Percentiles rank a stretch among this genome's conserved stretches.
These are phyloP conservation scores for Rhizopus arrhizus DNA, from an alignment of 371 early-diverging fungal species.

Conservation along the genomic window DNA sequence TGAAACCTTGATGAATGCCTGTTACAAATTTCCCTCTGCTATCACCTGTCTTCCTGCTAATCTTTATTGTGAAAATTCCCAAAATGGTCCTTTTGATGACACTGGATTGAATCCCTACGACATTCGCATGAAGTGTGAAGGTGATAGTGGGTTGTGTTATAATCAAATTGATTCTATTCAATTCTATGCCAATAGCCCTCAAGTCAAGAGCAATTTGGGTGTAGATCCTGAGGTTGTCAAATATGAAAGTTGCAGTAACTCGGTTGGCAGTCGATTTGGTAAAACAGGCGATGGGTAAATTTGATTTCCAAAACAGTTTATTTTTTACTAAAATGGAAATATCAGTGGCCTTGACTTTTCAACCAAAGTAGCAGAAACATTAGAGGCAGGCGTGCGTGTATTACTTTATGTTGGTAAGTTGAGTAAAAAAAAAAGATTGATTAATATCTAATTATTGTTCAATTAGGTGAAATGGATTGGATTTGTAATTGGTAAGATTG, in stretches of 20 bases:
- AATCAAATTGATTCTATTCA: slow-evolving; percentile 74
- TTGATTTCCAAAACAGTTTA: slow-evolving; percentile 9
- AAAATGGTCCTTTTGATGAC: slow-evolving; percentile 57
- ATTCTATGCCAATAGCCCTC: slow-evolving; percentile 67
- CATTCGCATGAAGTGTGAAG: slow-evolving; percentile 73
- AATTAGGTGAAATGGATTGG: slow-evolving; percentile 29
- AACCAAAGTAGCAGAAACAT: slow-evolving; percentile 47
- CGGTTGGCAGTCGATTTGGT: slow-evolving; percentile 73
- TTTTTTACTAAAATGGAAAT: slow-evolving; percentile 15
- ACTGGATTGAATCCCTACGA: slow-evolving; percentile 79
- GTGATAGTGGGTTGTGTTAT: slow-evolving; percentile 67
- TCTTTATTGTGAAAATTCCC: slow-evolving; percentile 75
- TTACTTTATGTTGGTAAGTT: slow-evolving; percentile 68
- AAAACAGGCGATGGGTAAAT: slow-evolving; percentile 74
- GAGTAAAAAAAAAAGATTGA: too few species aligned
- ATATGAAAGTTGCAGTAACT: slow-evolving; percentile 74
- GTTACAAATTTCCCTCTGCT: slow-evolving; percentile 73
- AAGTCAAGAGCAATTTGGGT: slow-evolving; percentile 73
- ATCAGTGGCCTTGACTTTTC: slow-evolving; percentile 14
- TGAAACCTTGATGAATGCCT: slow-evolving; percentile 66
- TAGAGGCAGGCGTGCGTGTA: slow-evolving; percentile 68
- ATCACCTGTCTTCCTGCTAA: slow-evolving; percentile 83
- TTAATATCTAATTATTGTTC: too few species aligned
- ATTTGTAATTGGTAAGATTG: slow-evolving; percentile 29
- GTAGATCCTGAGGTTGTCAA: slow-evolving; percentile 53